Evolutionary conservation across 129 eudicot species (phyloP), one percentile per base, ranked within the genome.

Genomic region (Rutidosis leptorrhynchoides): DNA sequence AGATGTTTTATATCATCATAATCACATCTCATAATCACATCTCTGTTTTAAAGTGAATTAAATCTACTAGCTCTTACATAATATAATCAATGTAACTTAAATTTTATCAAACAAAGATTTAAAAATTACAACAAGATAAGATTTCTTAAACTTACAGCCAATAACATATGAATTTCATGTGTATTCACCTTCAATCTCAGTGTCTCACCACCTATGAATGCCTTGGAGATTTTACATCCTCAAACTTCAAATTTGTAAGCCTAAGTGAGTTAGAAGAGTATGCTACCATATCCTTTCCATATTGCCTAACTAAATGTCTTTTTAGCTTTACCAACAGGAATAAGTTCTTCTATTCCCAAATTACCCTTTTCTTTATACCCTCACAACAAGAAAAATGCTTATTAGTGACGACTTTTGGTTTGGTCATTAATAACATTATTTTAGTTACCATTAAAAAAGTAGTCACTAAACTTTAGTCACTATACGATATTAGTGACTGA

Each of bases 271-370:
- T 76, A 6, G 81, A 64, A 1, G 84, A 81, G 71, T 84, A 84
- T 10, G 82, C 75, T 17, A 84, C 27, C 82, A 68, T 75, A 69
- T 84, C 90, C 71, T 75, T 15, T 57, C 90, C 90, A 77, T 78
- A 84, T 1, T 1, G 82, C 83, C 90, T 86, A 84, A n/a, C n/a
- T n/a, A 27, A 84, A 12, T 20, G 86, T 58, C 77, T 84, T 84
- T 68, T 84, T 84, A 28, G 75, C 52, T 74, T 64, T 62, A 60
- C 84, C 90, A 62, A 33, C 22, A 1, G 86, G 90, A 49, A 84
- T 65, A 65, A 84, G 78, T 29, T 70, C 79, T 54, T 84, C 90
- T 9, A 84, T 84, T 63, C 84, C 90, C 67, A 67, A 51, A 45
- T 70, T 75, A 52, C 82, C 84, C 71, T 78, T 79, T 60, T 75